phyloP scores from a whole-genome alignment of 148 eudicot genomes.

The Rhododendron ferrugineum region DNA sequence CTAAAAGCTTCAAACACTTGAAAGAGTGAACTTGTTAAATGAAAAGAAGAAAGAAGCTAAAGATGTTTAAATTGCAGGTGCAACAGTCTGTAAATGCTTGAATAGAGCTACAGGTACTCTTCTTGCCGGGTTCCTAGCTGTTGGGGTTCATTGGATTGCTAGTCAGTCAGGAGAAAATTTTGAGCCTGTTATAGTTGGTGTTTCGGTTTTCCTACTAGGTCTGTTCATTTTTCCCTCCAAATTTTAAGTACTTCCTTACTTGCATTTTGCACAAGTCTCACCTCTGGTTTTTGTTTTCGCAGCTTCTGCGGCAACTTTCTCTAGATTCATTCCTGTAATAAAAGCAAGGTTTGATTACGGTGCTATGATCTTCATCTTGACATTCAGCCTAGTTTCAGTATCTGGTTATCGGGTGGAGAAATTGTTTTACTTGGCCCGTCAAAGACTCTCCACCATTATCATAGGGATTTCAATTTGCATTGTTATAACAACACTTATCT shows the following conservation, averaged over 20 bases:
- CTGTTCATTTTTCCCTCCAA: not conserved
- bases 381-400: constrained; percentile 25
- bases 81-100: constrained; percentile 21
- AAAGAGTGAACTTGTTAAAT: not conserved
- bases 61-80: constrained; percentile 15
- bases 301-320: constrained; percentile 28
- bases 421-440: constrained; percentile 13
- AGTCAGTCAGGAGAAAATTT: constrained; percentile 15
- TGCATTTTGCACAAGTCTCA: not conserved
- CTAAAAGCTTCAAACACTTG: not conserved
- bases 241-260: not conserved
- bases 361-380: constrained; percentile 22
- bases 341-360: constrained; percentile 25
- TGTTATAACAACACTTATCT: constrained; percentile 7
- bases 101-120: constrained; percentile 21
- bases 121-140: constrained; percentile 22
- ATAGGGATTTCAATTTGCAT: constrained; percentile 24
- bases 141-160: constrained; percentile 25
- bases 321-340: constrained; percentile 22
- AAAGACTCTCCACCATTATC: constrained; percentile 22
- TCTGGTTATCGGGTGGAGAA: constrained; percentile 28
- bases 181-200: constrained; percentile 17
- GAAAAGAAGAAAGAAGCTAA: not conserved
- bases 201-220: constrained; percentile 24
- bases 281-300: not conserved